Evolutionary conservation across 192 early-diverging fungal genomes (phyloP).

Genomic region (Coemansia javaensis): DNA sequence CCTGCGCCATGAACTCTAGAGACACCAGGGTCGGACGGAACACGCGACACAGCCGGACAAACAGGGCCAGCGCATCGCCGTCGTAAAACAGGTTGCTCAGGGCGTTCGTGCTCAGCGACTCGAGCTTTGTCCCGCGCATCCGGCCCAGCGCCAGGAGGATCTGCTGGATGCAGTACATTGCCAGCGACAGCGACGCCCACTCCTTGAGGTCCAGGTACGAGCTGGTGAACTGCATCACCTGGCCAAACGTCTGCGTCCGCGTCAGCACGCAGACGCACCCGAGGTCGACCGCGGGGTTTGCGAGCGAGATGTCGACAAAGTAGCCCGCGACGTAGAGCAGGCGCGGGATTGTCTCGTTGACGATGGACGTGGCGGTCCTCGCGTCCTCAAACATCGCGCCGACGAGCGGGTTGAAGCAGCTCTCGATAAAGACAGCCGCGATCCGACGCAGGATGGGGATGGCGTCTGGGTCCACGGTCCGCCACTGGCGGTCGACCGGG

Average conservation of each 20-base stretch:
- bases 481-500: slow-evolving; percentile 30
- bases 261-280: slow-evolving; percentile 31
- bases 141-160: slow-evolving; percentile 24
- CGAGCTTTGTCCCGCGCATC: slow-evolving; percentile 41
- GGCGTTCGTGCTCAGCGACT: slow-evolving; percentile 29
- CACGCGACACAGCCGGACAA: slow-evolving; percentile 36
- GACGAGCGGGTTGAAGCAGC: slow-evolving; percentile 45
- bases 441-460: slow-evolving; percentile 30
- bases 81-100: slow-evolving; percentile 49
- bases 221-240: slow-evolving; percentile 34
- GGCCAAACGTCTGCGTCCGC: slow-evolving; percentile 35
- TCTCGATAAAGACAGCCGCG: slow-evolving; percentile 36
- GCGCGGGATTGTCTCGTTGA: slow-evolving; percentile 18
- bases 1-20: slow-evolving; percentile 30
- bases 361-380: slow-evolving; percentile 7
- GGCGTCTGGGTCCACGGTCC: slow-evolving; percentile 12
- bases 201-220: slow-evolving; percentile 34
- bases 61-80: slow-evolving; percentile 43
- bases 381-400: slow-evolving; percentile 35
- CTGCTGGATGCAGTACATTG: slow-evolving; percentile 48
- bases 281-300: slow-evolving; percentile 39
- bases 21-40: slow-evolving; percentile 29
- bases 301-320: slow-evolving; percentile 44
- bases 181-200: slow-evolving; percentile 26
- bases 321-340: slow-evolving; percentile 41